phyloP scores from a whole-genome alignment of 139 green algal species.

The Klebsormidium nitens region DNA sequence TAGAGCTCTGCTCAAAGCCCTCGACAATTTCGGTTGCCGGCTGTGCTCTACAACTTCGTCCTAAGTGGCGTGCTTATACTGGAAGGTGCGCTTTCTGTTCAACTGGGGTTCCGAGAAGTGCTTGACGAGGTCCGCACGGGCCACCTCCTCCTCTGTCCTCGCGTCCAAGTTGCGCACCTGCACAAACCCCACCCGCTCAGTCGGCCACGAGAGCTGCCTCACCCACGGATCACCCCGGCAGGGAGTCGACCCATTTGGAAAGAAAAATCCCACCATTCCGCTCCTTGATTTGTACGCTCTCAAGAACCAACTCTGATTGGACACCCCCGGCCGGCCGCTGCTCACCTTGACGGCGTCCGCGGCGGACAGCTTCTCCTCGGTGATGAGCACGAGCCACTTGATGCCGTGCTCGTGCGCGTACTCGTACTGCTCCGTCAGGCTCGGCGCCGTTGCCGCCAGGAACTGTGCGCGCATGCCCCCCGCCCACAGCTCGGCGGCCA shows the following conservation, averaged over 20 bases:
- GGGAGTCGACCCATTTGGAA: no score
- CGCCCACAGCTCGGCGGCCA: conserved; percentile 59
- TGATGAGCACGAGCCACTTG: conserved; percentile 69
- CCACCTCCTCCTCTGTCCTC: neutral
- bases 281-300: no score
- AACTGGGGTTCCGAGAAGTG: conserved; percentile 13
- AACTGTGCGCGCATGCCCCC: conserved; percentile 64
- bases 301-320: neutral
- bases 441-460: conserved; percentile 52
- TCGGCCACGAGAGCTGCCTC: neutral
- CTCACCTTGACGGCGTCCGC: conserved; percentile 13
- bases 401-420: conserved; percentile 57
- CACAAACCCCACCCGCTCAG: neutral
- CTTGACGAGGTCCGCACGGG: conserved; percentile 8
- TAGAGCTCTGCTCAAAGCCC: no score
- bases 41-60: no score
- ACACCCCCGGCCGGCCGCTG: neutral
- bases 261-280: no score
- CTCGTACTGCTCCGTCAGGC: conserved; percentile 71
- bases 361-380: conserved; percentile 22
- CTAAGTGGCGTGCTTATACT: no score
- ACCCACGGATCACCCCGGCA: no score
- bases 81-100: no score
- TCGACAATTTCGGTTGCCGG: no score
- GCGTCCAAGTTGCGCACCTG: neutral